Base-by-base conservation (phyloP, 2,329 filamentous ascomycete genomes). In the Blumeriella jaapii region DNA sequence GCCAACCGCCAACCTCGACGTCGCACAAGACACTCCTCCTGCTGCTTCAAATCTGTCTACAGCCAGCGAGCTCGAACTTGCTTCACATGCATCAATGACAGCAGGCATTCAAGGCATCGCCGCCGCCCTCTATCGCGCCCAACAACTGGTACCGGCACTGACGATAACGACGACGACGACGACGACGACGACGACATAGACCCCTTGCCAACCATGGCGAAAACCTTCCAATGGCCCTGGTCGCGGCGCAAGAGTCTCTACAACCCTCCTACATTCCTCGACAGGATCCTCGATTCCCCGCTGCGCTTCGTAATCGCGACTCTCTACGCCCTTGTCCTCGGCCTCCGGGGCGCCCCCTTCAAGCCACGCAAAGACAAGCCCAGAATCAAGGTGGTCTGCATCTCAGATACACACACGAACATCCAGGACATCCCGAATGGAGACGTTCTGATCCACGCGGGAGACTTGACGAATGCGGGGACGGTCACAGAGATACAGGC, bases 381-480 rank as follows among this genome's bases (percentile, higher is more conserved):
- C 1, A 61, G 71, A 5, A 72, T 95, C 53, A 76, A 77, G 40
- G 69, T 95, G 16, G 82, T 95, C 44, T 93, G 84, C 60, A 74
- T 95, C 45, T 89, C 85, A 7, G 89, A 95, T 60, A 95, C 89
- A 0, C 89, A 95, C 61, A 74, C 73, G 40, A 65, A 69, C 26
- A 66, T 67, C 7, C 61, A 73, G 6, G 49, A 65, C n/a, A 65
- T 93, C 1, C 85, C 86, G 0, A 59, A 69, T 7, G 87, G 86
- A 37, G 86, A 95, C 56, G 65, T 95, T 14, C 71, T 96, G 31
- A 81, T 96, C 49, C 89, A 95, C 55, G 82, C 85, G 2, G 89
- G 89, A 23, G 89, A 96, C 60, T 65, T 94, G 51, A 80, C 78
- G 35, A 77, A 84, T 48, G 63, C 65, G 14, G 89, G 89, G 24